A percentile compares a stretch with the other conserved stretches of the same genome.
Conservation (phyloP, 2,329 filamentous ascomycete species). For the Sclerotinia minor region DNA sequence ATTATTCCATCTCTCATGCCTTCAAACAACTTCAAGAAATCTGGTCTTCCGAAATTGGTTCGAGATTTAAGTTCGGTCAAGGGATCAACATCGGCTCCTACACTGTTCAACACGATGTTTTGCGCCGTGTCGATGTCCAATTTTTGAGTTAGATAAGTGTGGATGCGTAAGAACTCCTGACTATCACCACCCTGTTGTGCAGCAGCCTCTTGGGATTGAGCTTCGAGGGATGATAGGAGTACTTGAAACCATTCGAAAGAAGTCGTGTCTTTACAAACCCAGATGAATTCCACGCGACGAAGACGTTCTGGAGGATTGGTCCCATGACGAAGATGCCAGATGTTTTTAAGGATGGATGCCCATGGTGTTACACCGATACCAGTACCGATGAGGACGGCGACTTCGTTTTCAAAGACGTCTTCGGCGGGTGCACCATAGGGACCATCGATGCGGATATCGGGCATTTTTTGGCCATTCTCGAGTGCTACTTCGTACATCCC, state of each 20-base stretch:
- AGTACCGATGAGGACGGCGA: constrained; percentile 80
- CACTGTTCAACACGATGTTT: constrained; percentile 95
- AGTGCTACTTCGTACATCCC: constrained; percentile 98
- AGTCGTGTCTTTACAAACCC: constrained; percentile 93
- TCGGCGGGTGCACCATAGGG: constrained; percentile 96
- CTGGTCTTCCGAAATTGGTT: constrained; percentile 92
- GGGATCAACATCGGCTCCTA: constrained; percentile 83
- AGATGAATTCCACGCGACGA: constrained; percentile 96
- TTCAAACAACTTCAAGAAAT: constrained; percentile 77
- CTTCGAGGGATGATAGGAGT: constrained; percentile 84
- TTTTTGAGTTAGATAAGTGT: constrained; percentile 94
- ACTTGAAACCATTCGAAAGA: constrained; percentile 99
- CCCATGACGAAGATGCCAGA: constrained; percentile 90
- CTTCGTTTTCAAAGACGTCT: constrained; percentile 93
- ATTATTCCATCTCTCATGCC: constrained; percentile 87
- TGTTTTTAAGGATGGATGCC: constrained; percentile 91
- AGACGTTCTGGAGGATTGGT: constrained; percentile 88
- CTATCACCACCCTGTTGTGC: constrained; percentile 66
- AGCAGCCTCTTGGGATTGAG: constrained; percentile 72
- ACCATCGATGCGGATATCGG: constrained; percentile 83
- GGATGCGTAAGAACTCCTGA: constrained; percentile 90
- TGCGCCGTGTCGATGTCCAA: constrained; percentile 89
- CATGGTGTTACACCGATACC: constrained; percentile 87
- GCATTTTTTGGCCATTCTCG: constrained; percentile 91
- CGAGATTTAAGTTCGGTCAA: constrained; percentile 86